Conservation (phyloP, 228 moss, liverwort and hornwort species). For the Sphagnum fallax region DNA sequence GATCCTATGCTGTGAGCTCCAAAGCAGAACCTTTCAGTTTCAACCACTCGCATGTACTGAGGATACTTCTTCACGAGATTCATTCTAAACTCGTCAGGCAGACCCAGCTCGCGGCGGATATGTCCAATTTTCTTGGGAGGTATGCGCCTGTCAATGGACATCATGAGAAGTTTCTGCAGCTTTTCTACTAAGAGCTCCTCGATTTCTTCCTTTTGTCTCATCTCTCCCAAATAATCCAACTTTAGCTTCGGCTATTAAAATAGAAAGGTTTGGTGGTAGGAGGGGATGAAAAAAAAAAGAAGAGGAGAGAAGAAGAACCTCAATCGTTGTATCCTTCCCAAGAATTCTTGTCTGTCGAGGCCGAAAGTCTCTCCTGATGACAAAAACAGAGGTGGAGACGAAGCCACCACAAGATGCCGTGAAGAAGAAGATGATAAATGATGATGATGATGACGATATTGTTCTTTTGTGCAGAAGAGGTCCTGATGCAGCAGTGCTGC, state of each 20-base stretch:
- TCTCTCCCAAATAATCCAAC: constrained; percentile 52
- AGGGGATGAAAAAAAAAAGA: no score
- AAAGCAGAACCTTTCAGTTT: constrained; percentile 60
- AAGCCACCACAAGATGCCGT: no score
- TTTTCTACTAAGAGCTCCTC: constrained; percentile 55
- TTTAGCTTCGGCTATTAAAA: constrained; percentile 12
- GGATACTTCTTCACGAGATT: constrained; percentile 33
- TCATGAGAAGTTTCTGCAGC: constrained; percentile 75
- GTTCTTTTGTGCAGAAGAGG: no score
- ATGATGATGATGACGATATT: no score
- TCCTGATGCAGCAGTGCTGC: no score
- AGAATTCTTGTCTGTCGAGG: no score
- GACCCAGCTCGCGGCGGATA: constrained; percentile 61
- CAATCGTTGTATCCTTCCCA: no score
- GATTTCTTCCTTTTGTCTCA: constrained; percentile 45
- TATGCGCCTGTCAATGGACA: constrained; percentile 70
- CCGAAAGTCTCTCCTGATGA: no score
- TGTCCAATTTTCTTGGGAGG: constrained; percentile 64
- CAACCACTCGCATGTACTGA: constrained; percentile 53
- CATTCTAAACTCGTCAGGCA: constrained; percentile 63
- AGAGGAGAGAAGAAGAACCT: no score
- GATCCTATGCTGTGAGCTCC: constrained; percentile 71
- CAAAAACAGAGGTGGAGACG: no score
- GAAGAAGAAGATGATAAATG: no score
- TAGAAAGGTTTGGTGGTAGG: no score